Evolutionary conservation across 1,139 yeast species (phyloP).

Genomic region (Eremothecium sinecaudum): DNA sequence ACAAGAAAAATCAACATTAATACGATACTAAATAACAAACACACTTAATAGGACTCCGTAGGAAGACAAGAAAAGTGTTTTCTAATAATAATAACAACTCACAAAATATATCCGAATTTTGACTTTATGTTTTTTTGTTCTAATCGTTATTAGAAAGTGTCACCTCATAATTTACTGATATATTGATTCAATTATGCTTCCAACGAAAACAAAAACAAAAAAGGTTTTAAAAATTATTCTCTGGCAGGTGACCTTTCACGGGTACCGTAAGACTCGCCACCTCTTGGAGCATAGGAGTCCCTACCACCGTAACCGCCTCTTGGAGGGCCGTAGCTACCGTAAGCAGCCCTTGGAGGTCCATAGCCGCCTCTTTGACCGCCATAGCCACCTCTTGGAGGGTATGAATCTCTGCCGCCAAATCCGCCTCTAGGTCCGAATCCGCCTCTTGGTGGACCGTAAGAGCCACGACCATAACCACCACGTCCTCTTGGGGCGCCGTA

Average conservation of each 20-base stretch:
- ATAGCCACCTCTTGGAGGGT: slow-evolving; percentile 27
- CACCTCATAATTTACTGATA: slow-evolving; percentile 1
- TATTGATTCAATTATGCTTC: neutral
- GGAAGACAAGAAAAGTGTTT: slow-evolving; percentile 6
- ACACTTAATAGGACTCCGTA: slow-evolving; percentile 5
- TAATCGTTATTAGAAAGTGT: neutral
- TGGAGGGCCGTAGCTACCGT: slow-evolving; percentile 27
- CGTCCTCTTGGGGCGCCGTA: slow-evolving; percentile 18
- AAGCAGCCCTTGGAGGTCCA: slow-evolving; percentile 23
- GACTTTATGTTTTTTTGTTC: slow-evolving; percentile 2
- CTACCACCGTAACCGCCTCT: slow-evolving; percentile 30
- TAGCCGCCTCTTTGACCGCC: slow-evolving; percentile 24
- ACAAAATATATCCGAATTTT: slow-evolving; percentile 4
- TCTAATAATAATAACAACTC: slow-evolving; percentile 6
- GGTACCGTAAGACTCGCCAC: slow-evolving; percentile 11
- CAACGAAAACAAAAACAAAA: slow-evolving; percentile 5
- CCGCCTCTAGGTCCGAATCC: slow-evolving; percentile 25
- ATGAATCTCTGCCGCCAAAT: slow-evolving; percentile 23
- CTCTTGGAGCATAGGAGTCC: slow-evolving; percentile 34
- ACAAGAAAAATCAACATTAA: slow-evolving; percentile 6
- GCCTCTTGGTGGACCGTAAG: slow-evolving; percentile 26
- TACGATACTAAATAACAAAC: slow-evolving; percentile 6
- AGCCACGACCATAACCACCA: slow-evolving; percentile 23
- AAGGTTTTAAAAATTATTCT: slow-evolving; percentile 32
- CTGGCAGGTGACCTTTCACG: slow-evolving; percentile 57